Base-by-base conservation (phyloP, 495 filamentous ascomycete genomes). In the Mycothermus thermophilus region DNA sequence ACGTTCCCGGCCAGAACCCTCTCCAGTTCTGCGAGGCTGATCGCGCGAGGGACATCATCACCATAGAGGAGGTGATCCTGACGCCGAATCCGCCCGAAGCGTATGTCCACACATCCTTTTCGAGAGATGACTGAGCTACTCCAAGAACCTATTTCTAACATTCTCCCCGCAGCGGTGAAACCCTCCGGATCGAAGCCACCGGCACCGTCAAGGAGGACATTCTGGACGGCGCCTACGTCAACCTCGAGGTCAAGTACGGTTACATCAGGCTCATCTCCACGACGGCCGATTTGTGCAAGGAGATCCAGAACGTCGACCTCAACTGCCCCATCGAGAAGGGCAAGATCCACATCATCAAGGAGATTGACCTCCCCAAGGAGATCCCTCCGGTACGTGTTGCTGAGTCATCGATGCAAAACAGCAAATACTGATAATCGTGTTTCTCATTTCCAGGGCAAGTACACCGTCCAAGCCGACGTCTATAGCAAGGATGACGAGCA, bases 181-280 rank as follows among this genome's bases (percentile, higher is more conserved):
- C 67, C n/a, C 77, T 99, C 41, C 67, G 60, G 12, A 92, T 99
- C 60, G 65, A 71, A 30, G 90, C 88, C 11, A 60, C 54, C 16
- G 90, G 92, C 38, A 75, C 56, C 11, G 63, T 99, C 29, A 66
- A 60, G 36, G 56, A 88, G 38, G 46, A 56, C 9, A 67, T 99
- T 38, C 67, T 71, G n/a, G 52, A 82, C 24, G 87, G 83, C 33
- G 80, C 92, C 26, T 77, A 75, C 38, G 76, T 94, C 22, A 64
- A 77, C 19, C 54, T 99, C 20, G 67, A 76, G 37, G 87, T 96
- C 62, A 95, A 93, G 58, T 99, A 88, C 55, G 90, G 84, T 43
- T 62, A 93, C 47, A 94, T 99, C 52, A 81, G 76, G 30, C 66
- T 99, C 37, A 71, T 99, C 57, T 79, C 71, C 46, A 78, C 80